A percentile compares a stretch with the other conserved stretches of the same genome.
Conservation (phyloP, 768 basidiomycete genomes). For the Suillus subaureus region DNA sequence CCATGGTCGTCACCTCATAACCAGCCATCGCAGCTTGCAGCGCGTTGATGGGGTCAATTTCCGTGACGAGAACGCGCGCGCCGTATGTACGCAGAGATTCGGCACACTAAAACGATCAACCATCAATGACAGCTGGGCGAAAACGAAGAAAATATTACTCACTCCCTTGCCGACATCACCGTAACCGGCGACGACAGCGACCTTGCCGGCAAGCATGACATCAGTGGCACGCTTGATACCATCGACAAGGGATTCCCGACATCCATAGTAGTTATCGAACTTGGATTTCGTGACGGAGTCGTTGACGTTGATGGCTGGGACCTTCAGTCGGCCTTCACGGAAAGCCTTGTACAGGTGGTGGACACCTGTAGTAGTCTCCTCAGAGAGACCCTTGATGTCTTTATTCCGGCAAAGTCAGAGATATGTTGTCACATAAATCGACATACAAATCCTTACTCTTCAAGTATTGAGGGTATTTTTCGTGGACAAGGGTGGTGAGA, state of each 20-base stretch:
- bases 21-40: conserved; percentile 99
- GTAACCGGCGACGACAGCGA: conserved; percentile 97
- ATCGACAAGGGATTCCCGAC: conserved; percentile 99
- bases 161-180: conserved; percentile 99
- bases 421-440: conserved; percentile 13
- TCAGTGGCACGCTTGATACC: conserved; percentile 99
- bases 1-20: conserved; percentile 98
- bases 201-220: conserved; percentile 99
- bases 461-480: conserved; percentile 93
- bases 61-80: conserved; percentile 92
- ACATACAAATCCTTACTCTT: conserved; percentile 45
- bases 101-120: conserved; percentile 70
- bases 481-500: conserved; percentile 91
- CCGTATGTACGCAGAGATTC: conserved; percentile 98
- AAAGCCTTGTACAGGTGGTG: conserved; percentile 99
- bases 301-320: conserved; percentile 99
- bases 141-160: conserved; percentile 37
- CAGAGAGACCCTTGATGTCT: conserved; percentile 93
- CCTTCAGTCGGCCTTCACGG: conserved; percentile 93
- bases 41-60: conserved; percentile 99
- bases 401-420: conserved; percentile 6
- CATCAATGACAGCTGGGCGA: conserved; percentile 1
- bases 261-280: conserved; percentile 98
- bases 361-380: conserved; percentile 99
- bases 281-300: conserved; percentile 99